Conservation (phyloP, 164 flowering plant species). For the Liquidambar formosana region DNA sequence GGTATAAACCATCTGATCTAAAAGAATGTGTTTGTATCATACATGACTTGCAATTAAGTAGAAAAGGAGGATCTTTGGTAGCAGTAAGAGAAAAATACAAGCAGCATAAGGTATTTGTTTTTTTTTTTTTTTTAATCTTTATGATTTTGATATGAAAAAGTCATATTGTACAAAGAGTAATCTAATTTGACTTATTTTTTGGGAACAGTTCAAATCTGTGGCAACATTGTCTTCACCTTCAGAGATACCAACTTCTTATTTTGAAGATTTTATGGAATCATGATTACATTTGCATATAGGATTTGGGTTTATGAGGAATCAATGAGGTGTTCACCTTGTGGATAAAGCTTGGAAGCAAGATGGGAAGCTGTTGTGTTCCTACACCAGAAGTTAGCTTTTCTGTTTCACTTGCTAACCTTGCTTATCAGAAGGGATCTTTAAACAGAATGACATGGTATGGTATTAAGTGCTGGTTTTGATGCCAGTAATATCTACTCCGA, state of each 20-base stretch:
- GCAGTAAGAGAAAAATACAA: slow-evolving; percentile 47
- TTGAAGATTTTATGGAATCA: slow-evolving; percentile 24
- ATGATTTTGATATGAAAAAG: not conserved
- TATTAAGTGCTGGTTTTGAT: not conserved
- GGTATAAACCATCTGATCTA: slow-evolving; percentile 36
- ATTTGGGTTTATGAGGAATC: not conserved
- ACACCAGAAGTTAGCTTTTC: not conserved
- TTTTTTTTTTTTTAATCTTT: not conserved
- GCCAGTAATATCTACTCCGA: not conserved
- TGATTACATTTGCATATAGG: not conserved
- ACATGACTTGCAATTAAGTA: slow-evolving; percentile 34
- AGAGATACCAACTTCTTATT: slow-evolving; percentile 29
- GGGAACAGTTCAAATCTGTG: slow-evolving; percentile 41
- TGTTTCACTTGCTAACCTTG: not conserved
- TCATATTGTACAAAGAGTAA: not conserved
- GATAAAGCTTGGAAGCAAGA: not conserved
- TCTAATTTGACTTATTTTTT: not conserved
- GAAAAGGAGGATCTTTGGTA: slow-evolving; percentile 28
- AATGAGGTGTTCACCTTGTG: not conserved
- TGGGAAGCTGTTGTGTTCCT: not conserved
- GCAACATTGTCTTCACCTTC: slow-evolving; percentile 33
- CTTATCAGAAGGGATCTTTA: not conserved
- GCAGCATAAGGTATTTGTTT: slow-evolving; percentile 38
- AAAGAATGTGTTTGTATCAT: slow-evolving; percentile 37
- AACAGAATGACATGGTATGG: not conserved